Evolutionary conservation across 805 yeast genomes (phyloP).

Genomic region (Maudiozyma barnettii): DNA sequence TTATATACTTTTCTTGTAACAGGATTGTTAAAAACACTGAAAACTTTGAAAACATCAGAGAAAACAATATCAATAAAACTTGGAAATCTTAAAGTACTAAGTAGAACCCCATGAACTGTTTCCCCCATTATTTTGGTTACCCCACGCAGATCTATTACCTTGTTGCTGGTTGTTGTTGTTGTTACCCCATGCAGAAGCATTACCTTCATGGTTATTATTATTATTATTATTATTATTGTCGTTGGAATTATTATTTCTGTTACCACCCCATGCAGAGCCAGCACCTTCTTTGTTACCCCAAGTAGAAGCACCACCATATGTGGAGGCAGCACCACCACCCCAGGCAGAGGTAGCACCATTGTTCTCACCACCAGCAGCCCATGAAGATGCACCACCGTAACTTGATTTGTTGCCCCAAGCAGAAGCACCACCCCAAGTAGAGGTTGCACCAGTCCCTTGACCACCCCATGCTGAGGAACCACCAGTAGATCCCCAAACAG

Average conservation of each 20-base stretch:
- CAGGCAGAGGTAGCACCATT: constrained; percentile 41
- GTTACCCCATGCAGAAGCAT: constrained; percentile 35
- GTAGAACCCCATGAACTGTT: constrained; percentile 29
- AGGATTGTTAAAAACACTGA: too few species aligned
- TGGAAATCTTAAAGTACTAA: background rate
- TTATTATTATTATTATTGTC: constrained; percentile 35
- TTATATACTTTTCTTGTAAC: too few species aligned
- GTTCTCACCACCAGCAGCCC: constrained; percentile 32
- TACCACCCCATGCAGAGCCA: constrained; percentile 35
- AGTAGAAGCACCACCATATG: constrained; percentile 35
- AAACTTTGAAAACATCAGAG: background rate
- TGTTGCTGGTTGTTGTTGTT: constrained; percentile 10
- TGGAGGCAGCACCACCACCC: constrained; percentile 31
- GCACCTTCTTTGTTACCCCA: constrained; percentile 35
- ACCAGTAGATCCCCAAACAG: constrained; percentile 35
- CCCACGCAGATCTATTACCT: constrained; percentile 32
- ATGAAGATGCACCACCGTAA: constrained; percentile 44
- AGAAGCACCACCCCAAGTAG: constrained; percentile 33
- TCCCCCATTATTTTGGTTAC: constrained; percentile 22
- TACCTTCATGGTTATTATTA: constrained; percentile 16
- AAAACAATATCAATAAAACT: background rate
- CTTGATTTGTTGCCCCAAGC: constrained; percentile 30
- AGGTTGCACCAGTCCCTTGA: constrained; percentile 30
- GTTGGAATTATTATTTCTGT: constrained; percentile 23
- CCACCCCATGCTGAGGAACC: constrained; percentile 37